Conservation (phyloP, 2,329 filamentous ascomycete species). For the Trichoderma polysporum region DNA sequence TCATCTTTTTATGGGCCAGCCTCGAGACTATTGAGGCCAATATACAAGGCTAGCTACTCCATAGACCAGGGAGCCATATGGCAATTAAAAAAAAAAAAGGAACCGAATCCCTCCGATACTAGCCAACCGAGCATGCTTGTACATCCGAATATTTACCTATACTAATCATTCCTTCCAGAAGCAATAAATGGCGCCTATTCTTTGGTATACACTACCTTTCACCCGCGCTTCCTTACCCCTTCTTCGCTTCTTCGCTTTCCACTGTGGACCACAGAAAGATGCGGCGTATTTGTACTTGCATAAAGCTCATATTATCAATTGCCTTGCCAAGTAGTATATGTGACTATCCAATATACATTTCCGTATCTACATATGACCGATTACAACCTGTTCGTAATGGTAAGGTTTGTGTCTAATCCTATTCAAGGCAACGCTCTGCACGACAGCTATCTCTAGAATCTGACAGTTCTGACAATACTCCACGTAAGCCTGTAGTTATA, state of each 20-base stretch:
- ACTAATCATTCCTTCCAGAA: neutral
- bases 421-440: neutral
- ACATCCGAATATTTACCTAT: neutral
- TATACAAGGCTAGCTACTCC: neutral
- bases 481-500: neutral
- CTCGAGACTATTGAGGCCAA: neutral
- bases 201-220: neutral
- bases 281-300: neutral
- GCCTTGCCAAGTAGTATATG: neutral
- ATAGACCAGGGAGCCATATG: conserved; percentile 9
- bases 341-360: neutral
- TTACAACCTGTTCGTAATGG: no score
- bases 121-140: neutral
- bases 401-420: neutral
- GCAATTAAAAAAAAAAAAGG: neutral
- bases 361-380: neutral
- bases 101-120: neutral
- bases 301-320: neutral
- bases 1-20: neutral
- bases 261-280: neutral
- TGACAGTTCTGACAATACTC: neutral
- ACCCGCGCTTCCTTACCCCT: neutral
- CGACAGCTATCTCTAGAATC: neutral
- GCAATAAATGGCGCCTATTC: neutral
- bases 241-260: neutral